phyloP scores from a whole-genome alignment of 2,329 filamentous ascomycete genomes.

The Neofusicoccum umdonicola region DNA sequence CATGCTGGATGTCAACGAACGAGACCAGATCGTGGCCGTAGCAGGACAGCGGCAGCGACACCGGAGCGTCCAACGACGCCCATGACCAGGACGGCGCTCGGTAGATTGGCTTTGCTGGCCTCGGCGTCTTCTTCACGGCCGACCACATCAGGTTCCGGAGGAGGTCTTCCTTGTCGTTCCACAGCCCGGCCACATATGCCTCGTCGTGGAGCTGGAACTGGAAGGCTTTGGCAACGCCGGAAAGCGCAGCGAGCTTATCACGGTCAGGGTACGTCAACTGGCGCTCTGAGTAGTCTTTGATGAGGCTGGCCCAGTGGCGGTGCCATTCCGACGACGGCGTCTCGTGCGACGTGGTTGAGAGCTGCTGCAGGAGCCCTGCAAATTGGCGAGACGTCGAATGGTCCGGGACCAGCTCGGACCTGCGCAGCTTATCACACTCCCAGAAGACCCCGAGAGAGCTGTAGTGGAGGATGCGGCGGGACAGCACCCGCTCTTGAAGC shows the following conservation, averaged over 20 bases:
- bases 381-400: not conserved
- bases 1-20: not conserved
- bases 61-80: not conserved
- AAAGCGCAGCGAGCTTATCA: not conserved
- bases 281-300: conserved; percentile 5
- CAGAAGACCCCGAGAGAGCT: not conserved
- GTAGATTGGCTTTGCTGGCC: not conserved
- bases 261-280: not conserved
- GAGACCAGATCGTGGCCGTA: not conserved
- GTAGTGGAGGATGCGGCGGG: not conserved
- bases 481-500: not conserved
- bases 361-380: not conserved
- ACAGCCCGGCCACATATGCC: conserved; percentile 3
- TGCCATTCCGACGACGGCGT: not conserved
- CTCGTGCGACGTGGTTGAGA: not conserved
- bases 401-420: not conserved
- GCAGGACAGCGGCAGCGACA: not conserved
- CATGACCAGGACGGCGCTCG: conserved; percentile 8
- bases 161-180: not conserved
- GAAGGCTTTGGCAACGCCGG: not conserved
- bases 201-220: not conserved
- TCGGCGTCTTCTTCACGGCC: not conserved
- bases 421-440: not conserved
- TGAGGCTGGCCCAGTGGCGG: not conserved
- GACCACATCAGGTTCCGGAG: not conserved